phyloP scores from a whole-genome alignment of 495 filamentous ascomycete genomes.

The Lepraria neglecta region DNA sequence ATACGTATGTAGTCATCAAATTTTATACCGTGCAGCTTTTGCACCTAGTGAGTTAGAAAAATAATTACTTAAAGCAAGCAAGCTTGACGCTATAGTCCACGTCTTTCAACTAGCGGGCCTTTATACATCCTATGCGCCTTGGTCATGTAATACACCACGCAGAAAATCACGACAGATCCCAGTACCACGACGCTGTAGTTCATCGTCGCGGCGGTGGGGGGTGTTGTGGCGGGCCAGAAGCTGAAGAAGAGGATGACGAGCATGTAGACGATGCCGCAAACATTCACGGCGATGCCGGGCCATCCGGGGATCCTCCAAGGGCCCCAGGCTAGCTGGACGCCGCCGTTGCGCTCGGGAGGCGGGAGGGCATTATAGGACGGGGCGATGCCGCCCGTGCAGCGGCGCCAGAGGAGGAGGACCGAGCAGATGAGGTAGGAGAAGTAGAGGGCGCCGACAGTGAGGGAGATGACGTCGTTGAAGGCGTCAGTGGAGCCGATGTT shows the following conservation, averaged over 20 bases:
- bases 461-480: conserved; percentile 45
- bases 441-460: conserved; percentile 32
- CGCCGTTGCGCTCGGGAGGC: neutral
- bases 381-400: conserved; percentile 1
- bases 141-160: conserved; percentile 35
- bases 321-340: conserved; percentile 32
- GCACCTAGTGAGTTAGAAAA: too few relatives aligned
- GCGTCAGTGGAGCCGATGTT: conserved; percentile 44
- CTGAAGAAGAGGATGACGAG: conserved; percentile 41
- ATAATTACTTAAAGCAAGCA: too few relatives aligned
- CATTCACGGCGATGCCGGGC: conserved; percentile 39
- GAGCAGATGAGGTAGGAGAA: conserved; percentile 32
- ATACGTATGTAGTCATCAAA: neutral
- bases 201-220: conserved; percentile 39
- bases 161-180: conserved; percentile 31
- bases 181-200: conserved; percentile 42
- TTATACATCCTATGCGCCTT: conserved; percentile 36
- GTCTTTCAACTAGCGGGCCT: conserved; percentile 34
- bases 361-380: neutral
- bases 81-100: neutral
- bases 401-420: conserved; percentile 16
- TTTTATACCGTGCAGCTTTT: neutral
- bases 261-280: conserved; percentile 34
- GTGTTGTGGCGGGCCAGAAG: conserved; percentile 38
- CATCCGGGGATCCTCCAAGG: conserved; percentile 38